Conservation (phyloP, 805 yeast genomes). For the Sungouiozyma intestinalis region DNA sequence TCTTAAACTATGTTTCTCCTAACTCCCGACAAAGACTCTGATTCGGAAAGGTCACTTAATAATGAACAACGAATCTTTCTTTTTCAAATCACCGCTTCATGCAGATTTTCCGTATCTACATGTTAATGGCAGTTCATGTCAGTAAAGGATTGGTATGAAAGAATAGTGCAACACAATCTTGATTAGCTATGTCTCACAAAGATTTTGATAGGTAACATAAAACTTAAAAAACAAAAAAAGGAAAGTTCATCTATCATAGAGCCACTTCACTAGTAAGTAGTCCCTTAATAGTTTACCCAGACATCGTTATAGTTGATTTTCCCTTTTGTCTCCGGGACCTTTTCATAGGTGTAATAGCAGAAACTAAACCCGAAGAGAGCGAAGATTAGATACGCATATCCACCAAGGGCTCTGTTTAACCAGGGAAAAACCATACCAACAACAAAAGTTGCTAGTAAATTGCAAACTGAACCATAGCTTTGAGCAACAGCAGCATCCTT, state of each 20-base stretch:
- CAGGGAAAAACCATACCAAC: conserved; percentile 78
- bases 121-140: too few species aligned
- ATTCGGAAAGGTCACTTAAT: too few species aligned
- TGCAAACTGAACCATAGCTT: conserved; percentile 82
- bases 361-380: conserved; percentile 45
- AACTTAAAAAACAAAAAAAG: background rate
- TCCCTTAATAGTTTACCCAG: conserved; percentile 11
- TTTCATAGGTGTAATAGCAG: conserved; percentile 30
- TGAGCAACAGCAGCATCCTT: conserved; percentile 81
- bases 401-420: conserved; percentile 54
- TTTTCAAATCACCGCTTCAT: too few species aligned
- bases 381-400: conserved; percentile 68
- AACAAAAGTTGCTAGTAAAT: conserved; percentile 82
- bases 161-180: too few species aligned
- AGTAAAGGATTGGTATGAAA: too few species aligned
- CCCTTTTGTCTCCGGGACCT: conserved; percentile 18
- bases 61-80: too few species aligned
- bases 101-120: too few species aligned
- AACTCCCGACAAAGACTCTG: too few species aligned
- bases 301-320: conserved; percentile 12
- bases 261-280: background rate
- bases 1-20: too few species aligned
- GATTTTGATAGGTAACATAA: background rate
- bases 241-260: background rate
- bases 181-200: too few species aligned